Percentiles rank a stretch among this genome's conserved stretches.
These are phyloP conservation scores for Saccharomycopsis amapae DNA, from an alignment of 805 yeast species.

Conservation along the genomic window DNA sequence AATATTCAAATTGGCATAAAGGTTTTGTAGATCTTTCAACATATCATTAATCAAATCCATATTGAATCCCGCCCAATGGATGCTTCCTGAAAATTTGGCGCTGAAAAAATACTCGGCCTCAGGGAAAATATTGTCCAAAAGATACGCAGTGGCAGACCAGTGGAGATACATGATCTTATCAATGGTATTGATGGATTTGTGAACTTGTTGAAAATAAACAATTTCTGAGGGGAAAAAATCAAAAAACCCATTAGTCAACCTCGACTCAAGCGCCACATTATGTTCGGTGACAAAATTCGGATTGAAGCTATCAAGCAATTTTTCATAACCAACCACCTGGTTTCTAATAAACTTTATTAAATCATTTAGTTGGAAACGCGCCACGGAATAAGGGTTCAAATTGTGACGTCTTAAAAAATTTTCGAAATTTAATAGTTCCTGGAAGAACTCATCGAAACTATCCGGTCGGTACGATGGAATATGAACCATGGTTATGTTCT, in stretches of 20 bases:
- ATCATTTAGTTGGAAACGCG: conserved; percentile 2
- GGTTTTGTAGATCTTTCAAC: neutral
- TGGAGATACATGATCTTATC: conserved; percentile 14
- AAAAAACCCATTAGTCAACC: conserved; percentile 7
- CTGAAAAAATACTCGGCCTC: conserved; percentile 14
- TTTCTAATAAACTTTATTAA: conserved; percentile 4
- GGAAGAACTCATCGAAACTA: conserved; percentile 10
- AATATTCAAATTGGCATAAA: neutral
- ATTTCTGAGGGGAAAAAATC: conserved; percentile 9
- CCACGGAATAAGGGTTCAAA: neutral
- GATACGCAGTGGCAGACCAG: conserved; percentile 15
- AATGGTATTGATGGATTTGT: conserved; percentile 5
- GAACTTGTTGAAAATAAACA: conserved; percentile 4
- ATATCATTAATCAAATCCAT: conserved; percentile 10
- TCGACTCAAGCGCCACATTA: conserved; percentile 3
- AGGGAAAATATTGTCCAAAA: conserved; percentile 19
- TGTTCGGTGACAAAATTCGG: conserved; percentile 8
- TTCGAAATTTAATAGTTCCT: conserved; percentile 4
- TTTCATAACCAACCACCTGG: conserved; percentile 9
- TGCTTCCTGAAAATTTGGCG: conserved; percentile 11
- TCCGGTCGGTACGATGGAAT: conserved; percentile 7
- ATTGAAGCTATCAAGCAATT: conserved; percentile 4
- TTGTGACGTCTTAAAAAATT: neutral
- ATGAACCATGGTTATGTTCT: conserved; percentile 7
- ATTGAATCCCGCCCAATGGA: conserved; percentile 12